phyloP scores from a whole-genome alignment of 2,329 filamentous ascomycete genomes.

The Penicillium griseofulvum region DNA sequence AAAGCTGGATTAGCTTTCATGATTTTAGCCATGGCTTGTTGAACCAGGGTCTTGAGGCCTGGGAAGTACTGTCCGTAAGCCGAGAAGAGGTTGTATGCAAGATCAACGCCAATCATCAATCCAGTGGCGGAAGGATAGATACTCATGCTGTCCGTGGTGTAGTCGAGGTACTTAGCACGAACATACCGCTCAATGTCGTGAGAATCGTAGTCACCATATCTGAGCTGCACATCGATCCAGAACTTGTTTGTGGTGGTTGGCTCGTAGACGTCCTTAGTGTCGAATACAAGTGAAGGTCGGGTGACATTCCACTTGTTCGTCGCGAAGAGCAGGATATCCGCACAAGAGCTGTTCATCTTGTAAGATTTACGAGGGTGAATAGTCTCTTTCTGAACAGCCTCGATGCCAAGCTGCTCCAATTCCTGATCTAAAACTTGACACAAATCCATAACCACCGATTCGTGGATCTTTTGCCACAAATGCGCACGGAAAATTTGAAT shows the following conservation, averaged over 20 bases:
- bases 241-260: slow-evolving; percentile 97
- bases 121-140: slow-evolving; percentile 97
- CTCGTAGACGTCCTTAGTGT: slow-evolving; percentile 94
- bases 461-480: slow-evolving; percentile 99
- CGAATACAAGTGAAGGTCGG: slow-evolving; percentile 84
- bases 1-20: slow-evolving; percentile 99
- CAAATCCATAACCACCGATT: slow-evolving; percentile 97
- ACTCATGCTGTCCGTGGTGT: slow-evolving; percentile 97
- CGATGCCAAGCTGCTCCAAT: slow-evolving; percentile 89
- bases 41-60: slow-evolving; percentile 87
- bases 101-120: slow-evolving; percentile 94
- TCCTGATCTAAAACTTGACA: slow-evolving; percentile 99
- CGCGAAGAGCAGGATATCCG: slow-evolving; percentile 93
- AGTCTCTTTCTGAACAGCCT: slow-evolving; percentile 97
- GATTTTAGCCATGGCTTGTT: slow-evolving; percentile 98
- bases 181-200: slow-evolving; percentile 98
- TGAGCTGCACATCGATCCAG: slow-evolving; percentile 94
- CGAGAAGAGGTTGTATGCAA: slow-evolving; percentile 97
- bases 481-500: slow-evolving; percentile 99
- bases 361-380: slow-evolving; percentile 99
- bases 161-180: slow-evolving; percentile 96
- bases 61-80: slow-evolving; percentile 99
- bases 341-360: slow-evolving; percentile 99
- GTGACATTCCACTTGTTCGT: slow-evolving; percentile 99
- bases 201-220: slow-evolving; percentile 97